Conservation (phyloP, 805 yeast species). For the Scheffersomyces stipitis region DNA sequence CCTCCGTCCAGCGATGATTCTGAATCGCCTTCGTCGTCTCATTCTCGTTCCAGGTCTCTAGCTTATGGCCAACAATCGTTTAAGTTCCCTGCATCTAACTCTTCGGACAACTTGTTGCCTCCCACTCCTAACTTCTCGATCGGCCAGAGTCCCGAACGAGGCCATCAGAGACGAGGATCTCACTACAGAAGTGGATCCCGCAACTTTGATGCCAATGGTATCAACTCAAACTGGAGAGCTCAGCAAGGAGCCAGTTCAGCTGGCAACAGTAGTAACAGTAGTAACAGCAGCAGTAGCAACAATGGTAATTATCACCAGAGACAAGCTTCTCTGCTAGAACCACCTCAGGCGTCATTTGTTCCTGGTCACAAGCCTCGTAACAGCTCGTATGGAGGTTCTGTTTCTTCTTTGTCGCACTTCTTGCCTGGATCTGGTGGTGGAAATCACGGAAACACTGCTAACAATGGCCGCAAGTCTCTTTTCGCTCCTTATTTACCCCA, state of each 20-base stretch:
- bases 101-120: constrained; percentile 38
- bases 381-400: constrained; percentile 64
- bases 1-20: constrained; percentile 31
- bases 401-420: constrained; percentile 46
- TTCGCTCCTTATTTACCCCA: constrained; percentile 97
- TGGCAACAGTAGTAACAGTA: constrained; percentile 9
- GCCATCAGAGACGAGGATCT: constrained; percentile 40
- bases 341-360: constrained; percentile 47
- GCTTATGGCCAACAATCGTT: constrained; percentile 46
- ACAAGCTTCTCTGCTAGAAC: constrained; percentile 31
- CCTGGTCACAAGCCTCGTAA: constrained; percentile 80
- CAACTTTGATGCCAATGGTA: constrained; percentile 37
- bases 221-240: constrained; percentile 65
- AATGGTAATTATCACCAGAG: constrained; percentile 16
- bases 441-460: constrained; percentile 22
- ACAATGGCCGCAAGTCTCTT: constrained; percentile 66
- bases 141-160: constrained; percentile 38
- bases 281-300: constrained; percentile 13
- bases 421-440: constrained; percentile 24
- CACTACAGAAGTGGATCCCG: constrained; percentile 41
- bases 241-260: constrained; percentile 45
- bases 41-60: constrained; percentile 38
- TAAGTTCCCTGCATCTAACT: constrained; percentile 56
- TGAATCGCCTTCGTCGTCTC: constrained; percentile 16
- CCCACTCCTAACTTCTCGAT: constrained; percentile 54